These are phyloP conservation scores for Solanum etuberosum DNA, from an alignment of 257 asterid genomes.

Conservation along the genomic window DNA sequence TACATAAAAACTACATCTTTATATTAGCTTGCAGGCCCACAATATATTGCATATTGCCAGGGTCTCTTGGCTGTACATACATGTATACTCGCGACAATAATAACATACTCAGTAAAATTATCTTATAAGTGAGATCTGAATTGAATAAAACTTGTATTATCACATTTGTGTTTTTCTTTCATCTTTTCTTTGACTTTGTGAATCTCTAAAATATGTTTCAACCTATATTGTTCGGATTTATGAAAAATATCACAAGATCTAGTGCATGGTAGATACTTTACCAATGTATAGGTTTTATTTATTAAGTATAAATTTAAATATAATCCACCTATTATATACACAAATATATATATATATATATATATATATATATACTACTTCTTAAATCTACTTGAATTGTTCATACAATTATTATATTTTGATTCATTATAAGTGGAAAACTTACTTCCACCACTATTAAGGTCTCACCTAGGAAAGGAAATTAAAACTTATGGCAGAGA, in stretches of 20 bases:
- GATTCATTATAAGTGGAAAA: no score
- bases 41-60: constrained; percentile 25
- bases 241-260: not conserved
- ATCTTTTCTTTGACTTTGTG: not conserved
- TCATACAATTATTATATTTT: no score
- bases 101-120: not conserved
- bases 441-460: no score
- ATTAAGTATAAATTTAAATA: no score
- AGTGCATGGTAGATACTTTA: no score
- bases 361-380: no score
- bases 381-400: no score
- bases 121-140: not conserved
- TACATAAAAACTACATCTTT: not conserved
- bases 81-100: not conserved
- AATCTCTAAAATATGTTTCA: not conserved
- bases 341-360: no score
- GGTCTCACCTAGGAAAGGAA: not conserved
- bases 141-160: fast-evolving
- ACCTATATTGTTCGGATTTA: not conserved
- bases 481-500: not conserved
- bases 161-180: no score
- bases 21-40: constrained; percentile 15
- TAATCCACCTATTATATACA: no score
- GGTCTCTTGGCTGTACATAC: constrained; percentile 27
- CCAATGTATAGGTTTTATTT: not conserved